Base-by-base conservation (phyloP, 305 asterid species). In the Fraxinus platypoda region DNA sequence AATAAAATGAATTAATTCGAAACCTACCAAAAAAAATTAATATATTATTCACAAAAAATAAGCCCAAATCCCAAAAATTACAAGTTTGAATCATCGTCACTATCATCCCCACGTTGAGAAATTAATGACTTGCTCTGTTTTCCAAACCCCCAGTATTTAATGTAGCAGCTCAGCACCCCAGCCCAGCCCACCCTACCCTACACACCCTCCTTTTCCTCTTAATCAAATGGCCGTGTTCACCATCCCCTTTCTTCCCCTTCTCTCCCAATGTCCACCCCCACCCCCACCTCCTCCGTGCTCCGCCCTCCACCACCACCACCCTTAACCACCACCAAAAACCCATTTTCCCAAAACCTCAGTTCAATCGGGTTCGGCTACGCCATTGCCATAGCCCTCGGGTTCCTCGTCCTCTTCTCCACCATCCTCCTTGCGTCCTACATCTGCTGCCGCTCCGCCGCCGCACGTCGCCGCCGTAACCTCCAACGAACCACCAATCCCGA, bases 331-430 rank as follows among this genome's bases (percentile, higher is more conserved):
- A 31, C 34, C 78, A 33, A 70, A 17, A 37, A 85, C 79, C 62
- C 83, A 49, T 25, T 41, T 81, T 59, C 91, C 54, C 76, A 86
- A 0, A 83, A 77, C 78, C 79, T 88, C 88, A 59, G 80, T 81
- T 64, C 95, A 41, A 85, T 93, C 64, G 95, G 97, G 64, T 84
- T 94, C 70, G 97, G 99, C 41, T 94, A 93, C 84, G 91, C 95
- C 80, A 92, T 92, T 68, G 93, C 98, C 80, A 84, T 93, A 83
- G 91, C 97, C 72, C 89, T 93, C 2, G 98, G 94, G 33, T 95
- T 92, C 87, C 97, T 95, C 75, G 94, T 93, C n/a, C 92, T 95
- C 81, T 86, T 93, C 89, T 94, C 97, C 86, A 78, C 93, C 30
- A 9, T 92, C 82, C 87, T 95, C 83, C 89, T 95, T 38, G 79